These are phyloP conservation scores for Penicillium goetzii DNA, from an alignment of 495 filamentous ascomycete species.

Conservation along the genomic window DNA sequence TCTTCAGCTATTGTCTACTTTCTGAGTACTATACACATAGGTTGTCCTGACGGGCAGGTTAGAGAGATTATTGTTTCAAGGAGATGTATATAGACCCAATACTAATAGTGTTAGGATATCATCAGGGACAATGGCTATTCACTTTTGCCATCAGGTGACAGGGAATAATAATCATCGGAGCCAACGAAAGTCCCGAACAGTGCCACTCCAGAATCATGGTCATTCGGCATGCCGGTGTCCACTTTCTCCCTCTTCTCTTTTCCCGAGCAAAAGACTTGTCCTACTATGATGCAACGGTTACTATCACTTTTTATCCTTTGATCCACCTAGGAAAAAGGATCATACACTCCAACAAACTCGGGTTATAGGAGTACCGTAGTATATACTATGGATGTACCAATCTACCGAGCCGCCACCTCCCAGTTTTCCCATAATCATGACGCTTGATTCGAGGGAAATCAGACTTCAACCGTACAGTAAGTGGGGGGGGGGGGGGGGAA, in stretches of 20 bases:
- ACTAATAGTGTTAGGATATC: too few relatives aligned
- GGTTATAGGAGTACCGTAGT: too few relatives aligned
- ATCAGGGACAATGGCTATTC: too few relatives aligned
- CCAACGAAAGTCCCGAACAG: neutral
- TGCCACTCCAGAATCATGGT: too few relatives aligned
- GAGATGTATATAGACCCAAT: too few relatives aligned
- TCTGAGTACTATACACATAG: too few relatives aligned
- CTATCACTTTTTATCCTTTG: neutral
- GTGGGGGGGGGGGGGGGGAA: neutral
- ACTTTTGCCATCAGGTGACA: neutral
- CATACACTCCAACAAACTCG: neutral
- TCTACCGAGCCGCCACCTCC: too few relatives aligned
- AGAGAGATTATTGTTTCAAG: too few relatives aligned
- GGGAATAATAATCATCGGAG: neutral
- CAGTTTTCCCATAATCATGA: neutral
- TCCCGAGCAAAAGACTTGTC: neutral
- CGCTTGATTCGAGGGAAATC: neutral
- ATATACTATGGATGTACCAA: too few relatives aligned
- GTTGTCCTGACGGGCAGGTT: too few relatives aligned
- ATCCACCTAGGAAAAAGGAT: neutral
- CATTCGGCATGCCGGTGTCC: slow-evolving; percentile 9
- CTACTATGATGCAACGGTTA: too few relatives aligned
- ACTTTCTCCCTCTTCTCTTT: slow-evolving; percentile 6
- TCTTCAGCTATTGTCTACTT: too few relatives aligned
- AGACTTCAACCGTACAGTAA: neutral